A percentile compares a stretch with the other conserved stretches of the same genome.
Conservation (phyloP, 768 basidiomycete species). For the Trametes gibbosa region DNA sequence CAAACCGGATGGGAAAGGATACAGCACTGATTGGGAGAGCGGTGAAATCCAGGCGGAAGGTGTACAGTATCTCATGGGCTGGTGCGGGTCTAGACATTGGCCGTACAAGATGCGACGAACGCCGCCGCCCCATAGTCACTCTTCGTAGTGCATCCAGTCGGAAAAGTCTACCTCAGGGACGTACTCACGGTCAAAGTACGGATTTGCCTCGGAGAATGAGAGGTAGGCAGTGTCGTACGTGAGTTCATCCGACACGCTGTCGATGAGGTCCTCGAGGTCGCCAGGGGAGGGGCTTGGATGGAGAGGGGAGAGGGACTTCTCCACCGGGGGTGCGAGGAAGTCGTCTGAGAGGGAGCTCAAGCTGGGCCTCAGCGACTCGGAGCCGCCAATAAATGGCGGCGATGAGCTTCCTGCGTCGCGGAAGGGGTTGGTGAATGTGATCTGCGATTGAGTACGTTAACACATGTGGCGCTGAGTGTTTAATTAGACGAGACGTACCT, state of each 20-base stretch:
- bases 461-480: too few relatives aligned
- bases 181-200: not conserved
- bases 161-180: conserved; percentile 11
- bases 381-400: not conserved
- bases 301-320: not conserved
- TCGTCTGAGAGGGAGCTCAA: conserved; percentile 2
- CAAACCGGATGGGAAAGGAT: not conserved
- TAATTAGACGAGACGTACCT: not conserved
- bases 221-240: not conserved
- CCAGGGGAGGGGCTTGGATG: not conserved
- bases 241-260: not conserved
- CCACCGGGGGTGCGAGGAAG: conserved; percentile 1
- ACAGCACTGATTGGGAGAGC: too few relatives aligned
- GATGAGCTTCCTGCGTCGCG: not conserved
- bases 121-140: not conserved
- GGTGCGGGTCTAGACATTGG: too few relatives aligned
- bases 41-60: too few relatives aligned
- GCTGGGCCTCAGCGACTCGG: not conserved
- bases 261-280: not conserved
- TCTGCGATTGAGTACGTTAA: not conserved
- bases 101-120: too few relatives aligned
- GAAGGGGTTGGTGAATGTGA: conserved; percentile 6
- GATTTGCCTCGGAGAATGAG: not conserved
- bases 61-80: not conserved
- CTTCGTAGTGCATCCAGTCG: conserved; percentile 13